These are phyloP conservation scores for Pythium vanterpoolii DNA, from an alignment of 352 stramenopile species.

Conservation along the genomic window DNA sequence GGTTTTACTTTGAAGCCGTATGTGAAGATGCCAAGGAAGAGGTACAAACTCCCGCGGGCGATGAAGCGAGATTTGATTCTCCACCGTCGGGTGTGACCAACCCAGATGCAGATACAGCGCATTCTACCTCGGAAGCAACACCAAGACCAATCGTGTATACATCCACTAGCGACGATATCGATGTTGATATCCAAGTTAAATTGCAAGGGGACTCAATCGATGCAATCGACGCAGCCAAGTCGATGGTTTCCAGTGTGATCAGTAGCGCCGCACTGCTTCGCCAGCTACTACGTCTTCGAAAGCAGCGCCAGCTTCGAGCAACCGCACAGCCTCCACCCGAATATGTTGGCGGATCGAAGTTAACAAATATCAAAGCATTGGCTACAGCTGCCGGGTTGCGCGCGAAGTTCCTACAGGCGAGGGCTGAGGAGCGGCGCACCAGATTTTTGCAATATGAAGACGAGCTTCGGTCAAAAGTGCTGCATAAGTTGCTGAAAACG, in stretches of 20 bases:
- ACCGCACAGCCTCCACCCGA: constrained; percentile 28
- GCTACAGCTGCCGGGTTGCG: constrained; percentile 39
- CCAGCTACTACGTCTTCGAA: constrained; percentile 38
- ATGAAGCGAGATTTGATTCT: background rate
- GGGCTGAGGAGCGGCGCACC: constrained; percentile 29
- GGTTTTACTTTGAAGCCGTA: constrained; percentile 33
- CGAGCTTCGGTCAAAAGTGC: constrained; percentile 20
- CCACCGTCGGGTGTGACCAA: background rate
- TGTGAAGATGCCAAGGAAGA: constrained; percentile 15
- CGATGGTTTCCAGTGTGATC: background rate
- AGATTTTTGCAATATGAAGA: constrained; percentile 26
- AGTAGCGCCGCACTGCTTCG: constrained; percentile 29
- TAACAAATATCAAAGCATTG: constrained; percentile 28
- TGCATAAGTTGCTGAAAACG: constrained; percentile 13
- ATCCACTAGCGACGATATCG: background rate
- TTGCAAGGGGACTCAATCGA: too few relatives aligned
- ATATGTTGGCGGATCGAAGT: constrained; percentile 32
- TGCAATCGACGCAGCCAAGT: background rate
- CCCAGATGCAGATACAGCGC: background rate
- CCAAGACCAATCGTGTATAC: background rate
- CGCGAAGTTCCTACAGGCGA: constrained; percentile 43
- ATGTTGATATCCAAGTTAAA: background rate
- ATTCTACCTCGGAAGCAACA: background rate
- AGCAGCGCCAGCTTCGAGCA: constrained; percentile 27
- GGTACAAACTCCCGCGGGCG: too few relatives aligned